phyloP scores from a whole-genome alignment of 768 basidiomycete genomes.

The Steccherinum ochraceum region DNA sequence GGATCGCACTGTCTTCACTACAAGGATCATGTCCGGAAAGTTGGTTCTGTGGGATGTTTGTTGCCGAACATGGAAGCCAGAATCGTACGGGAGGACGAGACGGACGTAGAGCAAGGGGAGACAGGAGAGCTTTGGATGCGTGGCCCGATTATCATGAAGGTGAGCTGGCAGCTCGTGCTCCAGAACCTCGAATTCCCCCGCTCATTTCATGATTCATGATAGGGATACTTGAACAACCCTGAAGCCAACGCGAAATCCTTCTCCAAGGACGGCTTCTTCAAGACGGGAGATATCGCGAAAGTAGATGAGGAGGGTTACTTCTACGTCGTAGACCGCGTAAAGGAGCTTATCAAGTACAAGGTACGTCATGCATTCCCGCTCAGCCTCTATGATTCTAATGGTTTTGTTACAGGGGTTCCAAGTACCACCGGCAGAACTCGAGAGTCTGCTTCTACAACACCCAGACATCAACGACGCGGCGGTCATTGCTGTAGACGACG shows the following conservation, averaged over 20 bases:
- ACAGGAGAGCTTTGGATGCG: constrained; percentile 78
- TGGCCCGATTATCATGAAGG: constrained; percentile 78
- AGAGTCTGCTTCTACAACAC: constrained; percentile 67
- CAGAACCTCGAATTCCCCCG: neutral
- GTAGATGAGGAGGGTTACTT: constrained; percentile 31
- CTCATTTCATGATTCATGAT: neutral
- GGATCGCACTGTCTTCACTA: constrained; percentile 50
- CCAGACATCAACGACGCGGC: constrained; percentile 72
- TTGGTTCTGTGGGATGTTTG: constrained; percentile 65
- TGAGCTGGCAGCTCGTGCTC: constrained; percentile 14
- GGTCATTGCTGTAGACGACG: constrained; percentile 68
- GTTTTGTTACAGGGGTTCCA: neutral
- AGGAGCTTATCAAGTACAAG: constrained; percentile 25
- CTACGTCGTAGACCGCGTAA: constrained; percentile 27
- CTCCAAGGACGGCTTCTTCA: constrained; percentile 33
- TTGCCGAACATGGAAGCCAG: constrained; percentile 72
- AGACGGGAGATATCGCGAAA: constrained; percentile 37
- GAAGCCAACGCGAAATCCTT: constrained; percentile 33
- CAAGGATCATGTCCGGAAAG: constrained; percentile 36
- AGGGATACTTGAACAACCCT: constrained; percentile 23
- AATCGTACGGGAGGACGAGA: constrained; percentile 57
- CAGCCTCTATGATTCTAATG: neutral
- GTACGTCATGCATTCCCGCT: constrained; percentile 19
- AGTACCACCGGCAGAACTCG: constrained; percentile 87
- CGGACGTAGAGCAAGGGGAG: constrained; percentile 43